Evolutionary conservation across 495 filamentous ascomycete species (phyloP).

Genomic region (Talaromyces wortmannii): DNA sequence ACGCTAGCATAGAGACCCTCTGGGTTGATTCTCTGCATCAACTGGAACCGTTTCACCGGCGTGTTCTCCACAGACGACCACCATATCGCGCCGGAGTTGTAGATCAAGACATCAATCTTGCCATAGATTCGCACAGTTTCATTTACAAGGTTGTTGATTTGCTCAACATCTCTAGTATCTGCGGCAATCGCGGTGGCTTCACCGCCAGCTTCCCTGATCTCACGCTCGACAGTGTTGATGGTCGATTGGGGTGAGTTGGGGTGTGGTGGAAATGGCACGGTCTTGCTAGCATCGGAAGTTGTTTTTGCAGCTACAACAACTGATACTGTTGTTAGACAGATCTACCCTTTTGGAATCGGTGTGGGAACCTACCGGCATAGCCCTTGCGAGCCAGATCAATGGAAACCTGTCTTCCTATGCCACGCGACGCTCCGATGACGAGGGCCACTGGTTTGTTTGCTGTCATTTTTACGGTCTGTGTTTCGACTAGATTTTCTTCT

Average conservation of each 20-base stretch:
- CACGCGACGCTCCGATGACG: conserved; percentile 66
- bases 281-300: conserved; percentile 52
- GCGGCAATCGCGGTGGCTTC: conserved; percentile 60
- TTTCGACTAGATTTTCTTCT: too few species aligned
- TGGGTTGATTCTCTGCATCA: conserved; percentile 77
- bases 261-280: conserved; percentile 64
- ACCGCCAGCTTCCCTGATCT: conserved; percentile 63
- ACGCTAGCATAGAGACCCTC: conserved; percentile 60
- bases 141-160: conserved; percentile 55
- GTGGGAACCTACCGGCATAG: conserved; percentile 51
- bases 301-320: conserved; percentile 80
- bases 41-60: conserved; percentile 69
- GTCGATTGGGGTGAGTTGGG: conserved; percentile 77
- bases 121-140: conserved; percentile 55
- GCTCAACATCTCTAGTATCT: conserved; percentile 59
- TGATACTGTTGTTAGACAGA: conserved; percentile 18
- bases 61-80: conserved; percentile 72
- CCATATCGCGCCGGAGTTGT: conserved; percentile 85
- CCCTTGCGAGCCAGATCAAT: conserved; percentile 65
- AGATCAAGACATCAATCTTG: conserved; percentile 66
- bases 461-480: conserved; percentile 10
- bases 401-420: conserved; percentile 74
- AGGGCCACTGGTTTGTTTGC: conserved; percentile 48
- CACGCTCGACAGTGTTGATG: conserved; percentile 75
- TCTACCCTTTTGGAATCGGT: not conserved